Evolutionary conservation across 257 asterid genomes (phyloP).

Genomic region (Echium plantagineum): DNA sequence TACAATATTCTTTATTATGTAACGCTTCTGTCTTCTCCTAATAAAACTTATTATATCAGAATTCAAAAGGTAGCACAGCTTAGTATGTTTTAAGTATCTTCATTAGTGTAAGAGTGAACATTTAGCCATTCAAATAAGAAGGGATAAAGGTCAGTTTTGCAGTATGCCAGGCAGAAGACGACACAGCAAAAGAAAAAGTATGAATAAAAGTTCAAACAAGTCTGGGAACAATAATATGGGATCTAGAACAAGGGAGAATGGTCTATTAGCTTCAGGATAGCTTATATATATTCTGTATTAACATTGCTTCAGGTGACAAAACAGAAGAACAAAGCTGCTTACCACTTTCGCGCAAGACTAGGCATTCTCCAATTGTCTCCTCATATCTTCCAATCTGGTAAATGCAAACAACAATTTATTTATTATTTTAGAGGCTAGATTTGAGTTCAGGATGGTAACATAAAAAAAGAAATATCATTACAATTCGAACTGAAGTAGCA

Average conservation of each 20-base stretch:
- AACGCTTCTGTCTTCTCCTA: too few relatives aligned
- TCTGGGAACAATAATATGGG: background rate
- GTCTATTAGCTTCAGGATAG: background rate
- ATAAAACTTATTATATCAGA: too few relatives aligned
- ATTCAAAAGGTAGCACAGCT: too few relatives aligned
- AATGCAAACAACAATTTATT: slow-evolving; percentile 1
- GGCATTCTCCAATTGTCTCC: slow-evolving; percentile 85
- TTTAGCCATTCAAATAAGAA: too few relatives aligned
- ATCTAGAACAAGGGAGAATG: background rate
- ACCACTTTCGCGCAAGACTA: slow-evolving; percentile 67
- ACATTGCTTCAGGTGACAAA: background rate
- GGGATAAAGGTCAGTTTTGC: too few relatives aligned
- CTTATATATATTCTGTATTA: background rate
- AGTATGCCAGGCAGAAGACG: too few relatives aligned
- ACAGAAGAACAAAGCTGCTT: slow-evolving; percentile 28
- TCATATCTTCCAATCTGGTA: slow-evolving; percentile 72
- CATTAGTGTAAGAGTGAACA: too few relatives aligned
- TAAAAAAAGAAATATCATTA: too few relatives aligned
- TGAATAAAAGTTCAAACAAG: background rate
- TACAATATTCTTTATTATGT: too few relatives aligned
- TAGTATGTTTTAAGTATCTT: too few relatives aligned
- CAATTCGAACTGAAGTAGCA: background rate
- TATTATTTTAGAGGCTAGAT: background rate
- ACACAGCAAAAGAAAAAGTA: too few relatives aligned
- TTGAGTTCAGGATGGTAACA: background rate